Conservation (phyloP, 495 filamentous ascomycete species). For the Penicillium riverlandense region DNA sequence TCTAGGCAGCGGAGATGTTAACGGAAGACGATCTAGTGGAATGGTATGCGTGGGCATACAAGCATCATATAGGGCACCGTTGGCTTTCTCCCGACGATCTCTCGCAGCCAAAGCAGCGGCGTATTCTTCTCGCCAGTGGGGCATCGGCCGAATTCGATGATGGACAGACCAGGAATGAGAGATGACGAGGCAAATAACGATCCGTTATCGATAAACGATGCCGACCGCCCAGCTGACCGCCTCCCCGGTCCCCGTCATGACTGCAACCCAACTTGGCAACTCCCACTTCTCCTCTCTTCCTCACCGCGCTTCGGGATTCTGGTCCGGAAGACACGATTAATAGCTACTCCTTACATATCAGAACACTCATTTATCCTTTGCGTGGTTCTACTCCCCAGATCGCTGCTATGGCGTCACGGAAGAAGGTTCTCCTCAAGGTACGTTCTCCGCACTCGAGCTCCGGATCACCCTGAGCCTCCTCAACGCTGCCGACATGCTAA, state of each 20-base stretch:
- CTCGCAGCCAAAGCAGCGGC: slow-evolving; percentile 45
- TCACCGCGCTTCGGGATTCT: not conserved
- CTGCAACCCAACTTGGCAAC: slow-evolving; percentile 15
- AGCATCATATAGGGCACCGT: slow-evolving; percentile 46
- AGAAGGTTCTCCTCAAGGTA: slow-evolving; percentile 98
- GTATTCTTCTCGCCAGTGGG: slow-evolving; percentile 54
- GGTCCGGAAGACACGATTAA: not conserved
- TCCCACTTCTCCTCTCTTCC: slow-evolving; percentile 16
- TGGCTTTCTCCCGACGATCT: slow-evolving; percentile 52
- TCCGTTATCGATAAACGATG: slow-evolving; percentile 20
- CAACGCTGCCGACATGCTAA: not conserved
- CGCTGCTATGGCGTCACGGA: slow-evolving; percentile 74
- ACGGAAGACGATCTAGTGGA: too few species aligned
- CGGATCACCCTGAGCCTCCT: too few species aligned
- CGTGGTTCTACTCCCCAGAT: slow-evolving; percentile 1
- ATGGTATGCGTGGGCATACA: slow-evolving; percentile 33
- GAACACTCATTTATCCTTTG: too few species aligned
- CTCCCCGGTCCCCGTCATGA: slow-evolving; percentile 25
- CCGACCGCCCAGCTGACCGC: slow-evolving; percentile 14
- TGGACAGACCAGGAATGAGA: too few species aligned
- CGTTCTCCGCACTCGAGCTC: slow-evolving; percentile 14
- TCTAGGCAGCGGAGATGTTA: slow-evolving; percentile 32
- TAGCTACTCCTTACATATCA: not conserved
- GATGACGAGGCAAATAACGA: slow-evolving; percentile 15
- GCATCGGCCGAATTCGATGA: slow-evolving; percentile 20